Conservation (phyloP, 176 grass and related monocot species). For the Miscanthus lutarioriparius region DNA sequence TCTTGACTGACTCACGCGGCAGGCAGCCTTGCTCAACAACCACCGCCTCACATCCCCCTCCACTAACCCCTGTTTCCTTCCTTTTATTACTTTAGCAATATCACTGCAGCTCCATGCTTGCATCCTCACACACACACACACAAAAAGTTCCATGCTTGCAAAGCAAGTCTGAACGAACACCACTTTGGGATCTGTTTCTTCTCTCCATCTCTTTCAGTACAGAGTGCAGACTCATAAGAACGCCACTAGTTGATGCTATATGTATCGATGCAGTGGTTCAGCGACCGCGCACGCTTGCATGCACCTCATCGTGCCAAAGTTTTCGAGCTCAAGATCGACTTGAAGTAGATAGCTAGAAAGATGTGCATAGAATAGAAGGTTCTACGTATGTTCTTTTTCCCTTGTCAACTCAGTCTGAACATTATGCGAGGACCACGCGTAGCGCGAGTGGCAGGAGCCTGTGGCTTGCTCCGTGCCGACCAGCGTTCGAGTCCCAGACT, state of each 20-base stretch:
- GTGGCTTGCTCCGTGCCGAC: no score
- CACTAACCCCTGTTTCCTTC: slow-evolving; percentile 38
- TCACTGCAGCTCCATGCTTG: neutral
- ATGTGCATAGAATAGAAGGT: neutral
- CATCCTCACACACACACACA: no score
- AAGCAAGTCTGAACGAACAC: slow-evolving; percentile 2
- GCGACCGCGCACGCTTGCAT: neutral
- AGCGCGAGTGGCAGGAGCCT: no score
- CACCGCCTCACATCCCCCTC: slow-evolving; percentile 39
- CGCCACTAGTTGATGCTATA: slow-evolving; percentile 22
- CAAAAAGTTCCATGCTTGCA: slow-evolving; percentile 26
- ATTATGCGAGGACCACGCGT: no score
- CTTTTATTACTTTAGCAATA: slow-evolving; percentile 42
- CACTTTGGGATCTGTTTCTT: neutral
- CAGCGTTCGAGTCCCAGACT: no score
- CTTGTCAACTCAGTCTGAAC: neutral
- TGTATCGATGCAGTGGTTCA: neutral
- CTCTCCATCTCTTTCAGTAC: neutral
- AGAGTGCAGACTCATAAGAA: slow-evolving; percentile 26
- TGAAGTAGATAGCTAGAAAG: neutral
- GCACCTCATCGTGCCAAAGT: neutral
- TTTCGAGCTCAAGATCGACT: neutral
- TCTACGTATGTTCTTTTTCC: no score
- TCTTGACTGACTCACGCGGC: slow-evolving; percentile 1
- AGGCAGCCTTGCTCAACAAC: neutral